Percentiles rank a stretch among this genome's conserved stretches.
phyloP scores from a whole-genome alignment of 2,329 filamentous ascomycete species.

The Claviceps humidiphila region DNA sequence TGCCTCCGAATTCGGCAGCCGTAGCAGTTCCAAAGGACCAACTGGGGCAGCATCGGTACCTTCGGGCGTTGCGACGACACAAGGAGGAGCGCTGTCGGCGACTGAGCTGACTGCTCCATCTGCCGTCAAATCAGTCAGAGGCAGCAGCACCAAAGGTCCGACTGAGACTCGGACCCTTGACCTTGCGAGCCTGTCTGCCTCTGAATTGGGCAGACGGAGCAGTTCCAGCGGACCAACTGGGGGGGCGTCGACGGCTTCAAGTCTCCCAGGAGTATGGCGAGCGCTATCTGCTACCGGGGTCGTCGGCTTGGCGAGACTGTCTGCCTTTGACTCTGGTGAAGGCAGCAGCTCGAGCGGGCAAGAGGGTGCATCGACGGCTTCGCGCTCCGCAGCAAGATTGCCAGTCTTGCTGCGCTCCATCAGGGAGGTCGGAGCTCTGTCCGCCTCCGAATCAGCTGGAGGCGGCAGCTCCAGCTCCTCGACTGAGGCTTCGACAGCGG shows the following conservation, averaged over 20 bases:
- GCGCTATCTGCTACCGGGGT: no score
- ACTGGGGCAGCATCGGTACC: background rate
- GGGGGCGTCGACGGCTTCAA: background rate
- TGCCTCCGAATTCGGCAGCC: background rate
- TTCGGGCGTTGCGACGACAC: background rate
- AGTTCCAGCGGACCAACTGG: background rate
- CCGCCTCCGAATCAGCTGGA: slow-evolving; percentile 1
- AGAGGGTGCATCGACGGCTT: no score
- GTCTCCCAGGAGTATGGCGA: background rate
- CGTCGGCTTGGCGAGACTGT: no score
- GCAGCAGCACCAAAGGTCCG: background rate
- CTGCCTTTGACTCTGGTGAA: no score
- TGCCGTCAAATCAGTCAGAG: background rate
- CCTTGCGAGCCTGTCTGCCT: background rate
- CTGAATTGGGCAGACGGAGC: background rate
- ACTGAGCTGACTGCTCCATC: background rate
- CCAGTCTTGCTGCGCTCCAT: background rate
- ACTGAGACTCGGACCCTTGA: background rate
- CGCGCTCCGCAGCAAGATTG: no score
- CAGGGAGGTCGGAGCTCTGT: background rate
- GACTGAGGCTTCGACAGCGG: background rate
- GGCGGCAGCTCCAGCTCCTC: background rate
- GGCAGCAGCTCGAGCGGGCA: no score
- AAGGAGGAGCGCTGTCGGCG: background rate
- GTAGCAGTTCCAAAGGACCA: background rate